Evolutionary conservation across 306 rosid species (phyloP).

Genomic region (Vicia faba): DNA sequence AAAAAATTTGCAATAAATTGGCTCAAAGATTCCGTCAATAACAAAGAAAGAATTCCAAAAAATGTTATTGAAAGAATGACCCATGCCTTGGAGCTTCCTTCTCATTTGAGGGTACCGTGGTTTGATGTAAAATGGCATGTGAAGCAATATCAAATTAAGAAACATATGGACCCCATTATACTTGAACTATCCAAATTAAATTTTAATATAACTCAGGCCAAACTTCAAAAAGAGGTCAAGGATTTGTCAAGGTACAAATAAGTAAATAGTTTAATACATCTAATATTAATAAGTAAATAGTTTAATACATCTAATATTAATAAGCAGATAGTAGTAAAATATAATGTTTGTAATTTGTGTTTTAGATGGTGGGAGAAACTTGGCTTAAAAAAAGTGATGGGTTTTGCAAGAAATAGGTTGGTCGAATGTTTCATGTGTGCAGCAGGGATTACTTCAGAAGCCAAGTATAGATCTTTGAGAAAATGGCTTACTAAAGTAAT

Average conservation of each 20-base stretch:
- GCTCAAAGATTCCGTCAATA: constrained; percentile 33
- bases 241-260: constrained; percentile 48
- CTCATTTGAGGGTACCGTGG: constrained; percentile 66
- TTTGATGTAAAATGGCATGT: constrained; percentile 62
- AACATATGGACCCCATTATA: constrained; percentile 3
- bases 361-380: constrained; percentile 76
- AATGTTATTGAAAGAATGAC: constrained; percentile 22
- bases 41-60: background rate
- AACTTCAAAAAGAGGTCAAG: constrained; percentile 52
- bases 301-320: too few relatives aligned
- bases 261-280: too few relatives aligned
- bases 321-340: too few relatives aligned
- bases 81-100: constrained; percentile 56
- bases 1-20: background rate
- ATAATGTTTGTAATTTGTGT: background rate
- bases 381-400: constrained; percentile 43
- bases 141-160: constrained; percentile 15
- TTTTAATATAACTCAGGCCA: constrained; percentile 52
- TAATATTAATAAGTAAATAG: too few relatives aligned
- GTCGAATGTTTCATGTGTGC: constrained; percentile 69
- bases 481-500: constrained; percentile 65
- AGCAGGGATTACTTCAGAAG: constrained; percentile 51
- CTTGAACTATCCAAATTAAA: constrained; percentile 55
- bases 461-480: constrained; percentile 46
- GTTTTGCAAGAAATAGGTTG: constrained; percentile 68